Percentiles rank a stretch among this genome's conserved stretches.
Conservation (phyloP, 805 yeast genomes). For the Candida schatavii region DNA sequence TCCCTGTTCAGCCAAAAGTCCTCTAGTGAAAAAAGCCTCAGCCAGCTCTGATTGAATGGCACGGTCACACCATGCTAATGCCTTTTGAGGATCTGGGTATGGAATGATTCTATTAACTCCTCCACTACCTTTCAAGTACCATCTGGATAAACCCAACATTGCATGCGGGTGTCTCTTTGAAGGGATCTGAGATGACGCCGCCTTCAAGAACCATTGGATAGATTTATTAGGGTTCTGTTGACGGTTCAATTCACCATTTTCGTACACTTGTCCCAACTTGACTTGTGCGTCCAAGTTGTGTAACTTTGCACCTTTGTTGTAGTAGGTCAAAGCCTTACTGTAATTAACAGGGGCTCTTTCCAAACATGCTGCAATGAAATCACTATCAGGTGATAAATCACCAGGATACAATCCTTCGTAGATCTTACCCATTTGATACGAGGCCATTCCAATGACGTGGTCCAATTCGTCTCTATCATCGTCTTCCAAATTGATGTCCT, state of each 20-base stretch:
- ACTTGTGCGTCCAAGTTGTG: constrained; percentile 40
- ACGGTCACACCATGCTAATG: constrained; percentile 42
- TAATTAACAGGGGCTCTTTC: constrained; percentile 42
- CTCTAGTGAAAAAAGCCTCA: constrained; percentile 41
- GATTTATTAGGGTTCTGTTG: constrained; percentile 38
- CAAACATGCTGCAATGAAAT: constrained; percentile 30
- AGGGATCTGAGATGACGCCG: constrained; percentile 36
- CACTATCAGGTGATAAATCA: constrained; percentile 34
- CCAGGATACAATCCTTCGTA: constrained; percentile 47
- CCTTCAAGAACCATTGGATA: constrained; percentile 44
- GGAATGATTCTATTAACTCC: constrained; percentile 37
- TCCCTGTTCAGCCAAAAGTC: constrained; percentile 37
- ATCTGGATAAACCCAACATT: constrained; percentile 42
- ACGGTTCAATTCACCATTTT: constrained; percentile 41
- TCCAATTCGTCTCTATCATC: constrained; percentile 39
- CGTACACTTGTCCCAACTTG: constrained; percentile 40
- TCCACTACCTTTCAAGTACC: constrained; percentile 36
- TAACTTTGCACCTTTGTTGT: constrained; percentile 41
- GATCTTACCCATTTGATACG: constrained; percentile 39
- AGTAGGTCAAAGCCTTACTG: constrained; percentile 39
- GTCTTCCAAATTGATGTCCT: constrained; percentile 31
- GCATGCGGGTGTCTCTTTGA: constrained; percentile 44
- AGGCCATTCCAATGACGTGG: constrained; percentile 40
- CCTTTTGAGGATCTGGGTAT: constrained; percentile 32
- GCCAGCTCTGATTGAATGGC: constrained; percentile 39